A percentile compares a stretch with the other conserved stretches of the same genome.
Evolutionary conservation across 805 yeast genomes (phyloP).

Genomic region (Starmerella stigmatis): DNA sequence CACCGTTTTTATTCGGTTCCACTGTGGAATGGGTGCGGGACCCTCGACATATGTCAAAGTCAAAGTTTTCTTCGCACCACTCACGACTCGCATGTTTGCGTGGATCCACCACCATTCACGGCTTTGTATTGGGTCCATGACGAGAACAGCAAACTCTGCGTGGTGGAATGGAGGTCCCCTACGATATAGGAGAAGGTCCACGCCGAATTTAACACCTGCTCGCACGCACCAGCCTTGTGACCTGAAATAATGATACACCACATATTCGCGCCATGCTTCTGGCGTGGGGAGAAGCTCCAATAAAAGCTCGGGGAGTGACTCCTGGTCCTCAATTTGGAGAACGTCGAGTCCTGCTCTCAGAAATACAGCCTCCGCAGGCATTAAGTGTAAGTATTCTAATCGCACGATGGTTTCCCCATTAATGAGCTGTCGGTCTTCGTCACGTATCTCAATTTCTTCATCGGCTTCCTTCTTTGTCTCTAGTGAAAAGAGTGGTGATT

Average conservation of each 20-base stretch:
- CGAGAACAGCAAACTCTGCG: slow-evolving; percentile 69
- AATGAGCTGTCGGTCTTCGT: slow-evolving; percentile 22
- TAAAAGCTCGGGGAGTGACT: background rate
- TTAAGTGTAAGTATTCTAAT: slow-evolving; percentile 48
- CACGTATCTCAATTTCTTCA: background rate
- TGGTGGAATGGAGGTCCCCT: slow-evolving; percentile 94
- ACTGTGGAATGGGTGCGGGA: slow-evolving; percentile 33
- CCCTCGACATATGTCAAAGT: slow-evolving; percentile 56
- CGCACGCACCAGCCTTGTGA: slow-evolving; percentile 92
- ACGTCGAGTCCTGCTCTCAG: slow-evolving; percentile 48
- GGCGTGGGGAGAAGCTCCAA: slow-evolving; percentile 3
- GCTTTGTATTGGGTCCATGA: slow-evolving; percentile 35
- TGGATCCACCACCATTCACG: slow-evolving; percentile 53
- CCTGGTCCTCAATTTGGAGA: slow-evolving; percentile 32
- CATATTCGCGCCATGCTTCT: slow-evolving; percentile 40
- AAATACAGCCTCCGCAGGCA: slow-evolving; percentile 67
- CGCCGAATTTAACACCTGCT: slow-evolving; percentile 84
- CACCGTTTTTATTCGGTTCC: slow-evolving; percentile 19
- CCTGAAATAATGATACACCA: slow-evolving; percentile 75
- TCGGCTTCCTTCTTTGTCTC: slow-evolving; percentile 7
- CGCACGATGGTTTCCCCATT: slow-evolving; percentile 25
- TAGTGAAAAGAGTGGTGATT: background rate
- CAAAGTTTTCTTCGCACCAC: slow-evolving; percentile 74
- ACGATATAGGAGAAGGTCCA: slow-evolving; percentile 71
- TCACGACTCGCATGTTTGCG: slow-evolving; percentile 65